phyloP scores from a whole-genome alignment of 352 stramenopile species.

The Pythium utonaiense region DNA sequence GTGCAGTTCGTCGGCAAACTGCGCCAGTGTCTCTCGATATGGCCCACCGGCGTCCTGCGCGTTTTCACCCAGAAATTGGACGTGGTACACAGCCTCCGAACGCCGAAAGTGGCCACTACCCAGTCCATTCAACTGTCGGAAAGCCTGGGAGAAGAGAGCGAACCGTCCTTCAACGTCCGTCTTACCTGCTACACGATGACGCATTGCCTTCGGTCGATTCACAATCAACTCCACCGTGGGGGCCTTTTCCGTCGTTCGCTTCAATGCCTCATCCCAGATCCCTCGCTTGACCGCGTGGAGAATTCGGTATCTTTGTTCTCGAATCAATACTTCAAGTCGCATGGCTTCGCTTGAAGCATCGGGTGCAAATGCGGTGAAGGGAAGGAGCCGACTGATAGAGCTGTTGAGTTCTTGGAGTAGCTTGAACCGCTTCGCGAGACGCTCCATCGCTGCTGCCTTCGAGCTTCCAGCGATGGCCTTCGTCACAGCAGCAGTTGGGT shows the following conservation, averaged over 20 bases:
- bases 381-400: constrained; percentile 51
- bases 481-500: not conserved
- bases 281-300: constrained; percentile 70
- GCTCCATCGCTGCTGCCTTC: constrained; percentile 19
- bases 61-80: constrained; percentile 85
- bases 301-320: constrained; percentile 52
- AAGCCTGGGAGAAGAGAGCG: constrained; percentile 82
- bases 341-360: not conserved
- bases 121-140: constrained; percentile 68
- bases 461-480: not conserved
- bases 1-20: constrained; percentile 83
- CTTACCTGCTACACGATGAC: constrained; percentile 54
- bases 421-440: constrained; percentile 59
- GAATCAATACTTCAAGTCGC: constrained; percentile 34
- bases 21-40: constrained; percentile 82
- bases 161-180: constrained; percentile 59
- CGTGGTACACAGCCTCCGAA: constrained; percentile 72
- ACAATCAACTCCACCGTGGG: constrained; percentile 67
- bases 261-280: constrained; percentile 69
- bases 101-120: constrained; percentile 66
- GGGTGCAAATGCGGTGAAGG: constrained; percentile 34
- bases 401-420: constrained; percentile 75
- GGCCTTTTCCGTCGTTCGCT: constrained; percentile 40
- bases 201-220: constrained; percentile 82
- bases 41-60: constrained; percentile 81